These are phyloP conservation scores for Akanthomyces uredinophilus DNA, from an alignment of 2,329 filamentous ascomycete species.

Conservation along the genomic window DNA sequence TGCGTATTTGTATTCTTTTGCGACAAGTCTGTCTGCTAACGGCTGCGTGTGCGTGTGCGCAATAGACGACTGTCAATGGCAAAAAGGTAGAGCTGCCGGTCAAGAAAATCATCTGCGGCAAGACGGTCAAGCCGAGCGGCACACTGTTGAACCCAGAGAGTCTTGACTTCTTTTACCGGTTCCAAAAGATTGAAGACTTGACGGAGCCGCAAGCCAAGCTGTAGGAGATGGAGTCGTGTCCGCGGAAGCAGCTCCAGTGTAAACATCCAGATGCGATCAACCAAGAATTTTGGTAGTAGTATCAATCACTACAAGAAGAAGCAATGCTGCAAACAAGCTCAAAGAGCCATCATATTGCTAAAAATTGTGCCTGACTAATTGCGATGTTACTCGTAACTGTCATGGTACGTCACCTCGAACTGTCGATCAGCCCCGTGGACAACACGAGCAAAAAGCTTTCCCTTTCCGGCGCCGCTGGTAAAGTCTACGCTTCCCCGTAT, in stretches of 20 bases:
- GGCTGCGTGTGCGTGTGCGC: too few species aligned
- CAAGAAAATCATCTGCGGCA: conserved; percentile 77
- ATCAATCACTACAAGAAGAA: too few species aligned
- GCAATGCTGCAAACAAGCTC: too few species aligned
- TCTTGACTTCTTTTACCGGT: conserved; percentile 73
- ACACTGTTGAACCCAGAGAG: conserved; percentile 73
- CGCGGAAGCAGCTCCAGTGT: not conserved
- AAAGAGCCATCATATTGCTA: too few species aligned
- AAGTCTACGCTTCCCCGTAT: too few species aligned
- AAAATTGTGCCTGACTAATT: too few species aligned
- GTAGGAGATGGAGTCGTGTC: conserved; percentile 16
- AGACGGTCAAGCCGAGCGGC: conserved; percentile 67
- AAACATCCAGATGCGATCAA: not conserved
- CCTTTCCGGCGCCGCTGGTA: too few species aligned
- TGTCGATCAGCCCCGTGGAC: too few species aligned
- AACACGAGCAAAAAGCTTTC: too few species aligned
- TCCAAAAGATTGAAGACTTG: conserved; percentile 39
- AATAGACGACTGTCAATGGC: conserved; percentile 72
- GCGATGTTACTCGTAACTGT: too few species aligned
- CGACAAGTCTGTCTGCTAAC: not conserved
- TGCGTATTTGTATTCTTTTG: conserved; percentile 34
- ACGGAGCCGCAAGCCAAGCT: conserved; percentile 27
- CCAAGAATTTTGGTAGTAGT: too few species aligned
- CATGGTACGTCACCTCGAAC: too few species aligned
- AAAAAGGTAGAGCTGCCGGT: conserved; percentile 84